Evolutionary conservation across 371 early-diverging fungal species (phyloP), one percentile per base, ranked within the genome.

Genomic region (Entomophthora muscae): DNA sequence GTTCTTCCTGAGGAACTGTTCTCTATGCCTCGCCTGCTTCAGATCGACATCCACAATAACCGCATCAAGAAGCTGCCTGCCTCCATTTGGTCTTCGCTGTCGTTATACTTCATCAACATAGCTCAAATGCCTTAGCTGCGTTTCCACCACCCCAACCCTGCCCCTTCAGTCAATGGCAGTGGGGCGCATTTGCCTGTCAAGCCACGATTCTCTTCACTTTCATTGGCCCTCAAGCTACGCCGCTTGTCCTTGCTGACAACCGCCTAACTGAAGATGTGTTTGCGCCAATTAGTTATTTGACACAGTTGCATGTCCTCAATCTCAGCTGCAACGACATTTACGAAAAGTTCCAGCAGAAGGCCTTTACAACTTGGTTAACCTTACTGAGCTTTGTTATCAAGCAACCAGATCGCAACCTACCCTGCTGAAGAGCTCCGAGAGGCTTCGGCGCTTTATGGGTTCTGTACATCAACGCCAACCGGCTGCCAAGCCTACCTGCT

Each of bases 381-480:
- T 89, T 29, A 75, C 70, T 28, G 91, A 90, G 65, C 76, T 95
- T 7, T 88, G 88, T 65, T 93, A 30, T 84, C 88, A 5, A 92
- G 93, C 1, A 93, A 94, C 67, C 83, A 88, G 32, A 69, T 95
- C 51, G 78, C 88, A 7, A 83, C 83, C 0, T 71, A 93, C 21
- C 94, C 93, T 1, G 87, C 85, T 28, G 90, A 90, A 60, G 94
- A 92, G 57, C 82, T 92, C n/a, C n/a, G 29, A 89, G 85, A 63
- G 78, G 78, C 26, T 78, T 89, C 58, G 75, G 81, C 29, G 76
- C 71, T 24, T 63, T 93, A 23, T 79, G 81, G 27, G 76, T 86
- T 10, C 68, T 95, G 42, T 87, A 88, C 67, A 76, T 95, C 61
- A 93, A 93, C 68, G 88, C 88, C 33, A 95, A 95, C 72, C 88